These are phyloP conservation scores for Trichoderma virens DNA, from an alignment of 495 filamentous ascomycete species.

Conservation along the genomic window DNA sequence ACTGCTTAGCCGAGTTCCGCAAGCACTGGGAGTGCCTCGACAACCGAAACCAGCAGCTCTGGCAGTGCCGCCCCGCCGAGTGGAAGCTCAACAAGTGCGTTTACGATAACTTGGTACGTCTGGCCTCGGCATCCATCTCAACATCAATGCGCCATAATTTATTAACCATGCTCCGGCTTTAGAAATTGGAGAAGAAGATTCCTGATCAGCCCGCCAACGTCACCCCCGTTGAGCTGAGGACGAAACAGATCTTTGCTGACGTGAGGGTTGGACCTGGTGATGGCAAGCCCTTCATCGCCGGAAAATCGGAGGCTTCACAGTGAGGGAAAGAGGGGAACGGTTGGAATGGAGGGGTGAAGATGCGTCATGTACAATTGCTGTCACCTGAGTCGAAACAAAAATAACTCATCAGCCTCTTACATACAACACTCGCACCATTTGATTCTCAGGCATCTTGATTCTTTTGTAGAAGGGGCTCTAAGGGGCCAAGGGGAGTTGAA, in stretches of 20 bases:
- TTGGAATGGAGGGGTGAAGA: neutral
- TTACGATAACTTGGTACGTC: constrained; percentile 83
- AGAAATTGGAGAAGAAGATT: constrained; percentile 88
- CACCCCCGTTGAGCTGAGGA: constrained; percentile 74
- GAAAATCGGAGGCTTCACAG: constrained; percentile 1
- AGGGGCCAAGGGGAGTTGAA: no score
- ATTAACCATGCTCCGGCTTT: constrained; percentile 5
- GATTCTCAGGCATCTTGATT: no score
- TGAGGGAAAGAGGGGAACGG: neutral
- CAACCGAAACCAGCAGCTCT: constrained; percentile 93
- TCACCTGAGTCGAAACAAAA: neutral
- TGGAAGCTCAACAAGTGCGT: constrained; percentile 85
- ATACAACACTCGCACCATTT: neutral
- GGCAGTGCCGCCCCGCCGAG: constrained; percentile 77
- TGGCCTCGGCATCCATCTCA: neutral
- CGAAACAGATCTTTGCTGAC: constrained; percentile 68
- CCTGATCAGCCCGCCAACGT: constrained; percentile 72
- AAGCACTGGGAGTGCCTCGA: constrained; percentile 93
- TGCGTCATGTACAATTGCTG: neutral
- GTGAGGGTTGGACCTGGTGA: constrained; percentile 30
- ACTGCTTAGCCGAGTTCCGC: constrained; percentile 85
- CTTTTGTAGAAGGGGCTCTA: no score
- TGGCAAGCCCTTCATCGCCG: constrained; percentile 32
- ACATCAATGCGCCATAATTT: neutral
- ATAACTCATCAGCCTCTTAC: neutral